phyloP scores from a whole-genome alignment of 257 asterid species.

The Apocynum venetum region DNA sequence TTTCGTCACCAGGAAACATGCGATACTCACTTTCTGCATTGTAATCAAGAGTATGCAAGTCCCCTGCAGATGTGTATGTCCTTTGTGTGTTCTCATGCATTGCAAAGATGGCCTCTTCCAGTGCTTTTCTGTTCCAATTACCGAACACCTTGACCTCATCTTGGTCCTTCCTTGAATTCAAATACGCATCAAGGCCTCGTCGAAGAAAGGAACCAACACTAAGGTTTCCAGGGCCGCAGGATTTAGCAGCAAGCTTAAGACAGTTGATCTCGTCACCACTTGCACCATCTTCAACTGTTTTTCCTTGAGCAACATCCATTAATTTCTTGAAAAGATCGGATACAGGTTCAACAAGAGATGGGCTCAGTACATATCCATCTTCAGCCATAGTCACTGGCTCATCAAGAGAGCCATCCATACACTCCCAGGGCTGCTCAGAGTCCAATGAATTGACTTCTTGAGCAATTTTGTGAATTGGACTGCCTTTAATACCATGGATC shows the following conservation, averaged over 20 bases:
- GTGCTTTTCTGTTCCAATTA: slow-evolving; percentile 44
- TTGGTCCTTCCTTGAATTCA: slow-evolving; percentile 23
- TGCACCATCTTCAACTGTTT: slow-evolving; percentile 23
- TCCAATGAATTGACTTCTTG: slow-evolving; percentile 30
- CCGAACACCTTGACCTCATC: slow-evolving; percentile 21
- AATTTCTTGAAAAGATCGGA: slow-evolving; percentile 48
- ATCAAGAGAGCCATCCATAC: slow-evolving; percentile 53
- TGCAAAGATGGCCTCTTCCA: slow-evolving; percentile 53
- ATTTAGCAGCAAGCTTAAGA: slow-evolving; percentile 17
- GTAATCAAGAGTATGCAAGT: slow-evolving; percentile 52
- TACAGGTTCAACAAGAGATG: slow-evolving; percentile 53
- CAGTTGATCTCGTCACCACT: neutral
- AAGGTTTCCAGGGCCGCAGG: slow-evolving; percentile 19
- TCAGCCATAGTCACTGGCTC: slow-evolving; percentile 61
- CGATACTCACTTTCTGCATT: slow-evolving; percentile 66
- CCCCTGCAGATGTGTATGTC: slow-evolving; percentile 67
- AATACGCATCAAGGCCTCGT: slow-evolving; percentile 54
- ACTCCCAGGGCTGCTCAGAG: slow-evolving; percentile 77
- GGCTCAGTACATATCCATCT: slow-evolving; percentile 48
- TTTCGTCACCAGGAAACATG: slow-evolving; percentile 77
- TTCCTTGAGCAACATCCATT: slow-evolving; percentile 65
- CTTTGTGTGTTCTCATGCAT: slow-evolving; percentile 72
- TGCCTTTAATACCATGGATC: slow-evolving; percentile 88
- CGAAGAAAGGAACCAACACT: slow-evolving; percentile 61
- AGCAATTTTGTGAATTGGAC: slow-evolving; percentile 73